A percentile compares a stretch with the other conserved stretches of the same genome.
Evolutionary conservation across 2,329 filamentous ascomycete species (phyloP).

Genomic region (Xylaria sp.): DNA sequence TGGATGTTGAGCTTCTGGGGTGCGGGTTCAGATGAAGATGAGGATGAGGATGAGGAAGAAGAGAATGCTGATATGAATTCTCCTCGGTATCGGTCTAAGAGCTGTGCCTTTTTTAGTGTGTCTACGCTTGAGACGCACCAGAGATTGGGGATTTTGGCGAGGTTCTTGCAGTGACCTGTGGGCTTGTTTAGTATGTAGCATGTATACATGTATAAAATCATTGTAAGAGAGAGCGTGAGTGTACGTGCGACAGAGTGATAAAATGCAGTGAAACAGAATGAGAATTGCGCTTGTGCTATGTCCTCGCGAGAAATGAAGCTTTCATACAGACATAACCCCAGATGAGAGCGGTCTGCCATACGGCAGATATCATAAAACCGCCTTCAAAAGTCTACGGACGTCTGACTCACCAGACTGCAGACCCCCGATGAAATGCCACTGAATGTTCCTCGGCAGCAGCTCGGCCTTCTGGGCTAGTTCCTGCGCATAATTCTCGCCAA

Average conservation of each 20-base stretch:
- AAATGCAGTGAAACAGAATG: neutral
- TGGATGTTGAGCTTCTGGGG: conserved; percentile 73
- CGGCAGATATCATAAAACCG: neutral
- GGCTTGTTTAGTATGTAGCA: conserved; percentile 17
- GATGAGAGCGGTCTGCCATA: neutral
- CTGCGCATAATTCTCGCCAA: conserved; percentile 96
- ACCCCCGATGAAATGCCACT: conserved; percentile 97
- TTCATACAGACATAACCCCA: neutral
- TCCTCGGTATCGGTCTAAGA: conserved; percentile 80
- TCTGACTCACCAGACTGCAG: conserved; percentile 75
- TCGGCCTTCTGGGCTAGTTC: conserved; percentile 88
- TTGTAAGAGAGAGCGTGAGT: neutral
- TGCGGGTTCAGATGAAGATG: conserved; percentile 25
- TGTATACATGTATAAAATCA: too few species aligned
- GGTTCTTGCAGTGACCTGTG: conserved; percentile 86
- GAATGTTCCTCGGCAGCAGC: conserved; percentile 78
- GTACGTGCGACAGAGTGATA: neutral
- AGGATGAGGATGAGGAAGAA: conserved; percentile 35
- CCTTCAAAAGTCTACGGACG: neutral
- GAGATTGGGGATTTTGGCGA: conserved; percentile 88
- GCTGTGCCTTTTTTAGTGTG: conserved; percentile 83
- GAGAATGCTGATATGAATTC: conserved; percentile 59
- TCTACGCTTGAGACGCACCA: conserved; percentile 95
- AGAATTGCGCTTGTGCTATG: too few species aligned
- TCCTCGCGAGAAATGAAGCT: neutral